phyloP scores from a whole-genome alignment of 2,329 filamentous ascomycete genomes.

The Pyrenophora seminiperda region DNA sequence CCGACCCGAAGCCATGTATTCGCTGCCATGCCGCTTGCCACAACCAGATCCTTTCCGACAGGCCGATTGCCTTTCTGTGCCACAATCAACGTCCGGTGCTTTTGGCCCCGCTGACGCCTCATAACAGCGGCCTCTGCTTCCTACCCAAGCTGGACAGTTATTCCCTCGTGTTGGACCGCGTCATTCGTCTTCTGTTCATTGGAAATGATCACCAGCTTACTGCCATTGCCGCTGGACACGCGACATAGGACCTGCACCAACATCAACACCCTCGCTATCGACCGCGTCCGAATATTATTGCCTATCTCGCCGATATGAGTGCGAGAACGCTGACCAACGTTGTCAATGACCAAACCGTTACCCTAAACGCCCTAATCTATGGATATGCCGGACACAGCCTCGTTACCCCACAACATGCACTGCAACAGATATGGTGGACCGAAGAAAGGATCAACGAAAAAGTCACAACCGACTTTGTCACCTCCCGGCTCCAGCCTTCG shows the following conservation, averaged over 20 bases:
- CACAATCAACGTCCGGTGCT: slow-evolving; percentile 34
- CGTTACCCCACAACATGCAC: slow-evolving; percentile 55
- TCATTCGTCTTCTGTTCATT: slow-evolving; percentile 11
- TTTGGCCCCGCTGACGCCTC: slow-evolving; percentile 42
- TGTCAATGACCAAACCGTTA: slow-evolving; percentile 51
- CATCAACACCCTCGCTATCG: slow-evolving; percentile 19
- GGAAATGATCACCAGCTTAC: slow-evolving; percentile 36
- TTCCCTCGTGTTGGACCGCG: slow-evolving; percentile 13
- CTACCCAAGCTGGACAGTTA: slow-evolving; percentile 15
- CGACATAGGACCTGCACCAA: slow-evolving; percentile 23
- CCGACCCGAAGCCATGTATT: slow-evolving; percentile 38
- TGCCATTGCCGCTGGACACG: slow-evolving; percentile 19
- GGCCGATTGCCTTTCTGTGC: slow-evolving; percentile 34
- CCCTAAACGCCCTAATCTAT: slow-evolving; percentile 57
- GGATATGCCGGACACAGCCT: slow-evolving; percentile 57
- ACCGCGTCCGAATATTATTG: slow-evolving; percentile 10
- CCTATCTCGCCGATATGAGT: slow-evolving; percentile 37
- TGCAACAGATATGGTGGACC: slow-evolving; percentile 71
- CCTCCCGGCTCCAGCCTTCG: slow-evolving; percentile 65
- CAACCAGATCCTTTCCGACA: slow-evolving; percentile 26
- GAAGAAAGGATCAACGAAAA: slow-evolving; percentile 70
- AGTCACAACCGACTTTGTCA: slow-evolving; percentile 71
- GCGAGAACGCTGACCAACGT: slow-evolving; percentile 49
- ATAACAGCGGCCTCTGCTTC: slow-evolving; percentile 29
- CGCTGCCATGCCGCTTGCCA: slow-evolving; percentile 44